These are phyloP conservation scores for Dalbergia oliveri DNA, from an alignment of 306 rosid species.

Conservation along the genomic window DNA sequence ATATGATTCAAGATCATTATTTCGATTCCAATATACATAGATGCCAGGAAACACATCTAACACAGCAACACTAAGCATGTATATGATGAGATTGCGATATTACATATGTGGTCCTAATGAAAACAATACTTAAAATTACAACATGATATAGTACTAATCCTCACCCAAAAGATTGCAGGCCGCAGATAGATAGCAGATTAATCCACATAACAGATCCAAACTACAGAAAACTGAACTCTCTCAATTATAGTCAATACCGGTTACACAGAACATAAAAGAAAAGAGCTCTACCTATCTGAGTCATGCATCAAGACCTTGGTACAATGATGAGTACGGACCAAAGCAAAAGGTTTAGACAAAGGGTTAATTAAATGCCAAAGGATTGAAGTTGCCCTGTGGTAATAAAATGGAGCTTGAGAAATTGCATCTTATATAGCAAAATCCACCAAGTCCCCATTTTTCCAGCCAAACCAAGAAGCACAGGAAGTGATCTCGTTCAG, in stretches of 20 bases:
- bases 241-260: background rate
- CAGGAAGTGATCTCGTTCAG: slow-evolving; percentile 28
- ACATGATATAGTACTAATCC: background rate
- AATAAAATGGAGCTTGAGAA: background rate
- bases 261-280: background rate
- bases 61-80: background rate
- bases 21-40: background rate
- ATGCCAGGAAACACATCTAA: background rate
- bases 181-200: background rate
- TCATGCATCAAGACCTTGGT: slow-evolving; percentile 15
- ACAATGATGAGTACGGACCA: background rate
- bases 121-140: background rate
- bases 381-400: slow-evolving; percentile 57
- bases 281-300: background rate
- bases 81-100: background rate
- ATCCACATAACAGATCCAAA: slow-evolving; percentile 16
- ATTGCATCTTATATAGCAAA: background rate
- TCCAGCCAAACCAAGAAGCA: slow-evolving; percentile 22
- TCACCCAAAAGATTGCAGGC: slow-evolving; percentile 4
- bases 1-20: background rate
- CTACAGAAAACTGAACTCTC: slow-evolving; percentile 15
- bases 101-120: slow-evolving; percentile 2
- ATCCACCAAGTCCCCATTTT: slow-evolving; percentile 6
- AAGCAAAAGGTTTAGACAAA: background rate
- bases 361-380: slow-evolving; percentile 52